Percentiles rank a stretch among this genome's conserved stretches.
These are phyloP conservation scores for Pelargonium hybrid DNA, from an alignment of 441 rosid species.

Conservation along the genomic window DNA sequence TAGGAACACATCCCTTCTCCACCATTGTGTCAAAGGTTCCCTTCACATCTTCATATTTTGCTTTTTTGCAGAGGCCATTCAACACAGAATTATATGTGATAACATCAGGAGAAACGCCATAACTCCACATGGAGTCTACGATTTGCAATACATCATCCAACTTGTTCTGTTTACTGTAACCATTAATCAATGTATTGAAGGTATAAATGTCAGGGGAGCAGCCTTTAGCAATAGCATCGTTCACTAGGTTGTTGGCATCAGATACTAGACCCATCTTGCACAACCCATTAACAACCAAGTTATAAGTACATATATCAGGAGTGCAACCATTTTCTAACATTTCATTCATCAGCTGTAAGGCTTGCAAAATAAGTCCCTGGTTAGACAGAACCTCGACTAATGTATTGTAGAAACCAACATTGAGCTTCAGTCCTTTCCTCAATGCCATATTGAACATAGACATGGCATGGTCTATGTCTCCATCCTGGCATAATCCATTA, in stretches of 20 bases:
- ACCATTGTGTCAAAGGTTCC: slow-evolving; percentile 58
- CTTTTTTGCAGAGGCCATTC: slow-evolving; percentile 82
- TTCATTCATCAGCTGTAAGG: slow-evolving; percentile 59
- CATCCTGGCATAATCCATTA: slow-evolving; percentile 58
- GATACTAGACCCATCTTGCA: slow-evolving; percentile 90
- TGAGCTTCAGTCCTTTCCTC: slow-evolving; percentile 53
- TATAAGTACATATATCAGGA: slow-evolving; percentile 73
- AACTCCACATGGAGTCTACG: slow-evolving; percentile 51
- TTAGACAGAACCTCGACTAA: slow-evolving; percentile 62
- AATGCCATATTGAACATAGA: slow-evolving; percentile 49
- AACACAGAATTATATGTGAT: slow-evolving; percentile 79
- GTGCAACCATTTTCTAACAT: slow-evolving; percentile 53
- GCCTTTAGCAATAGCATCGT: slow-evolving; percentile 61
- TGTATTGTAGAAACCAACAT: slow-evolving; percentile 50
- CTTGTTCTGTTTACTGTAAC: slow-evolving; percentile 65
- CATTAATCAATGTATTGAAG: slow-evolving; percentile 80
- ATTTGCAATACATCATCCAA: slow-evolving; percentile 61
- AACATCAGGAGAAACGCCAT: slow-evolving; percentile 63
- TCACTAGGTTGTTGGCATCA: slow-evolving; percentile 60
- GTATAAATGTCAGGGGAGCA: slow-evolving; percentile 71
- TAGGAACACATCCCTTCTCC: slow-evolving; percentile 65
- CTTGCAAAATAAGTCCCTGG: slow-evolving; percentile 67
- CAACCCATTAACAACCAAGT: slow-evolving; percentile 64
- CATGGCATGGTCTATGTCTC: slow-evolving; percentile 59
- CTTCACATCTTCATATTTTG: slow-evolving; percentile 65